Evolutionary conservation across 345 rosid genomes (phyloP).

Genomic region (Euphorbia lathyris): DNA sequence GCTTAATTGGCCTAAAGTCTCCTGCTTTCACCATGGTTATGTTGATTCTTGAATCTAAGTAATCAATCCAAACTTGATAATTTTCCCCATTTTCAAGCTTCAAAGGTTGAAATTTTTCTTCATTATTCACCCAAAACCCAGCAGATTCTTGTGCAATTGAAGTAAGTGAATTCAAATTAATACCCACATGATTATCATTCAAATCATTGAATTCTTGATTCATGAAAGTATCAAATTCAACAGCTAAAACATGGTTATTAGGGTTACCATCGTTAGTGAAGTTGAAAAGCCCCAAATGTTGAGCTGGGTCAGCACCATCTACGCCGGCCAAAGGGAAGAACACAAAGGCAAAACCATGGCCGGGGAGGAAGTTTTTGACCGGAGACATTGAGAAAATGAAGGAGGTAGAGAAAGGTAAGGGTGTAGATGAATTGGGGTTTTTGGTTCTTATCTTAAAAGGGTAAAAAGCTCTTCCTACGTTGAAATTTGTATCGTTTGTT

Average conservation of each 20-base stretch:
- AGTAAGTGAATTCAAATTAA: conserved; percentile 33
- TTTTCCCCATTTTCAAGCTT: conserved; percentile 31
- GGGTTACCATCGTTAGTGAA: conserved; percentile 27
- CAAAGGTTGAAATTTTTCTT: conserved; percentile 31
- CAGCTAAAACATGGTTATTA: conserved; percentile 24
- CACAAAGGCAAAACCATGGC: conserved; percentile 53
- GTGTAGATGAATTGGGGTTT: conserved; percentile 27
- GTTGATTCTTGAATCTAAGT: conserved; percentile 13
- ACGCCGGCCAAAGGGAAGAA: conserved; percentile 13
- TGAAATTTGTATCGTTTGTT: conserved; percentile 38
- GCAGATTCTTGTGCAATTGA: conserved; percentile 31
- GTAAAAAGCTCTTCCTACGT: conserved; percentile 45
- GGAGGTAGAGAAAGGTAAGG: conserved; percentile 46
- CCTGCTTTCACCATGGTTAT: conserved; percentile 23
- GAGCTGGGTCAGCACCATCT: conserved; percentile 24
- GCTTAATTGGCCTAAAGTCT: conserved; percentile 32
- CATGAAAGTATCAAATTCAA: conserved; percentile 29
- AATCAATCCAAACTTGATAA: conserved; percentile 39
- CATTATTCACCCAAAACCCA: conserved; percentile 24
- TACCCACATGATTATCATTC: conserved; percentile 41
- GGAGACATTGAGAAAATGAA: conserved; percentile 55
- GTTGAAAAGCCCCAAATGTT: conserved; percentile 34
- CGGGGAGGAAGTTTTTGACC: conserved; percentile 35
- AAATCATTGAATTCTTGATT: conserved; percentile 28
- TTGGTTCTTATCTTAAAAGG: conserved; percentile 29